These are phyloP conservation scores for Talaromyces piceae DNA, from an alignment of 2,329 filamentous ascomycete species.

Conservation along the genomic window DNA sequence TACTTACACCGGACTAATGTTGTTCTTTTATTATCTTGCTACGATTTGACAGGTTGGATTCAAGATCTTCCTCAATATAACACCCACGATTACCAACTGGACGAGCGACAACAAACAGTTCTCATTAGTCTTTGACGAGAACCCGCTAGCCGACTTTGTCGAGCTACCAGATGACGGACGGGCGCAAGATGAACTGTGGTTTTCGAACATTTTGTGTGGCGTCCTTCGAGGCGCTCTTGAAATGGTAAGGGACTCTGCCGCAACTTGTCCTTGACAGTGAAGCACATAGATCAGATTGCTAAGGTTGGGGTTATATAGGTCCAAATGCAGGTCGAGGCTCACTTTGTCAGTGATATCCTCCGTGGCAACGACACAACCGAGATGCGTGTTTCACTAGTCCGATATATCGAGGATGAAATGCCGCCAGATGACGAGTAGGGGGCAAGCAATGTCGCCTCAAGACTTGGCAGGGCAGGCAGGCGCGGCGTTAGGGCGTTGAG, in stretches of 20 bases:
- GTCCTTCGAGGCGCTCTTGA: constrained; percentile 85
- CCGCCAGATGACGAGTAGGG: constrained; percentile 89
- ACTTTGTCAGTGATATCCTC: constrained; percentile 89
- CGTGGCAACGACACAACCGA: constrained; percentile 93
- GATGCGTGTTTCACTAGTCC: constrained; percentile 85
- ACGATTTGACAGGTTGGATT: constrained; percentile 69
- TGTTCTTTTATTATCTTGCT: constrained; percentile 2
- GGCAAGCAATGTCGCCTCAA: background rate
- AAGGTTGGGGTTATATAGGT: constrained; percentile 39
- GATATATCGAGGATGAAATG: constrained; percentile 96
- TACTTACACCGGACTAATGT: constrained; percentile 9
- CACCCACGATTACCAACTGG: constrained; percentile 90
- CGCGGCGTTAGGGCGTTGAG: background rate
- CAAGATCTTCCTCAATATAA: constrained; percentile 98
- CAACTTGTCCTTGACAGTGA: background rate
- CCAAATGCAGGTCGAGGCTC: constrained; percentile 96
- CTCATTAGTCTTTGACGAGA: constrained; percentile 92
- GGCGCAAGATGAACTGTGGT: constrained; percentile 96
- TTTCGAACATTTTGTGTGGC: constrained; percentile 93
- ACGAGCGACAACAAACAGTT: constrained; percentile 94
- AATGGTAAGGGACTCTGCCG: constrained; percentile 61
- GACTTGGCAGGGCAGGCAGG: background rate
- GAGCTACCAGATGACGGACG: constrained; percentile 92
- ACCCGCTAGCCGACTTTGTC: constrained; percentile 93
- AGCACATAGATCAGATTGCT: background rate